A percentile compares a stretch with the other conserved stretches of the same genome.
These are phyloP conservation scores for Naegleria gruberi DNA, from an alignment of 208 protist species.

Conservation along the genomic window DNA sequence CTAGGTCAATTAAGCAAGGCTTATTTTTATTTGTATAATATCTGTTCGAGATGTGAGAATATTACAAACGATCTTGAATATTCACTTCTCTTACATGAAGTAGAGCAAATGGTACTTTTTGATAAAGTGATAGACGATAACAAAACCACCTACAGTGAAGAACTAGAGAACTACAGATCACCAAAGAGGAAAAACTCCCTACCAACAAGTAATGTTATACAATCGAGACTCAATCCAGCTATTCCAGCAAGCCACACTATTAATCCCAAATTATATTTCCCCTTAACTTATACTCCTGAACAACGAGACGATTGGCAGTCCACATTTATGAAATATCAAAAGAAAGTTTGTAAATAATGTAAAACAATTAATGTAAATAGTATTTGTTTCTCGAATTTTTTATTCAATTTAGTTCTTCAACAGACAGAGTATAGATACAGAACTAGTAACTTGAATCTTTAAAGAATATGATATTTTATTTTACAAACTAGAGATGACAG, in stretches of 20 bases:
- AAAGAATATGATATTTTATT: too few species aligned
- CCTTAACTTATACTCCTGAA: not conserved
- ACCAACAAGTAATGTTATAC: not conserved
- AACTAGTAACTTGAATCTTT: too few species aligned
- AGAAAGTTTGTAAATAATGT: not conserved
- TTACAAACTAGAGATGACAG: not conserved
- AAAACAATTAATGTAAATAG: not conserved
- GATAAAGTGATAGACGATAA: not conserved
- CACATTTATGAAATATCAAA: not conserved
- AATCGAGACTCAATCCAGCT: not conserved
- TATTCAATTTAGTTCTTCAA: too few species aligned
- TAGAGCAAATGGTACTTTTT: not conserved
- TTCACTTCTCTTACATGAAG: not conserved
- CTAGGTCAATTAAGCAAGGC: not conserved
- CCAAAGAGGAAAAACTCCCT: not conserved
- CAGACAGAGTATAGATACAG: too few species aligned
- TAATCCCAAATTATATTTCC: too few species aligned
- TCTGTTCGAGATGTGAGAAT: not conserved
- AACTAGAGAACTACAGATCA: not conserved
- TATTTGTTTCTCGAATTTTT: not conserved
- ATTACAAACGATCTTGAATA: not conserved
- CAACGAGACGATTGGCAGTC: not conserved
- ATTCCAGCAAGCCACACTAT: not conserved
- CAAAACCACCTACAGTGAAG: not conserved
- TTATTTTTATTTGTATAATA: not conserved